These are phyloP conservation scores for Paecilomyces formosus DNA, from an alignment of 2,329 filamentous ascomycete genomes.

Conservation along the genomic window DNA sequence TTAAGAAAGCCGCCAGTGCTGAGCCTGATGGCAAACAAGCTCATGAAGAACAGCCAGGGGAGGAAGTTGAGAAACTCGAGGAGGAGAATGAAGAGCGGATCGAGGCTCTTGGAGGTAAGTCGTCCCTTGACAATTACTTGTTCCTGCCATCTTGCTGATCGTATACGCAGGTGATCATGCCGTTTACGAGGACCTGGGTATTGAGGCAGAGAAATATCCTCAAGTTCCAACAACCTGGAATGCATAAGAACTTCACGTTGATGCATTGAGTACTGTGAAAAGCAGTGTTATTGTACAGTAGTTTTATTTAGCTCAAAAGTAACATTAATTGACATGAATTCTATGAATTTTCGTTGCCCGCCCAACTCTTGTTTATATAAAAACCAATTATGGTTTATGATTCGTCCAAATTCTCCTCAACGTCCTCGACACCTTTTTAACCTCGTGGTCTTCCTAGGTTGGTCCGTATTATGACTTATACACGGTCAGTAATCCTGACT, in stretches of 20 bases:
- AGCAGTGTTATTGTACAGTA: neutral
- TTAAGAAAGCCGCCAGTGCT: slow-evolving; percentile 28
- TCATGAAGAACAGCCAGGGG: slow-evolving; percentile 56
- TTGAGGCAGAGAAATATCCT: slow-evolving; percentile 58
- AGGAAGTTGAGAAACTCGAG: slow-evolving; percentile 68
- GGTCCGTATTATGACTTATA: no score
- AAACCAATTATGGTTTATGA: neutral
- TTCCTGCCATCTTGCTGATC: slow-evolving; percentile 2
- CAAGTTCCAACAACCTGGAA: slow-evolving; percentile 57
- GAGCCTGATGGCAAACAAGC: slow-evolving; percentile 38
- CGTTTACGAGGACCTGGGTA: slow-evolving; percentile 52
- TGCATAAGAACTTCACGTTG: neutral
- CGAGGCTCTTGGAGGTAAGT: slow-evolving; percentile 47
- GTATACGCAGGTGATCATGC: slow-evolving; percentile 45
- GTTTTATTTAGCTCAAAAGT: neutral
- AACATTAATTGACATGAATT: neutral
- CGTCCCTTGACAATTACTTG: neutral
- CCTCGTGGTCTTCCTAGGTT: no score
- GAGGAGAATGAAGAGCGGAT: slow-evolving; percentile 66
- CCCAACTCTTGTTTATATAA: neutral
- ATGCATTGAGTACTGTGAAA: neutral
- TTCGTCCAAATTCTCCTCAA: neutral
- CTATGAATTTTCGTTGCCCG: neutral
- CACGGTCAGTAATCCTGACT: neutral
- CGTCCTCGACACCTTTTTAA: no score